Evolutionary conservation across 2,329 filamentous ascomycete species (phyloP).

Genomic region (Chaetomium sp.): DNA sequence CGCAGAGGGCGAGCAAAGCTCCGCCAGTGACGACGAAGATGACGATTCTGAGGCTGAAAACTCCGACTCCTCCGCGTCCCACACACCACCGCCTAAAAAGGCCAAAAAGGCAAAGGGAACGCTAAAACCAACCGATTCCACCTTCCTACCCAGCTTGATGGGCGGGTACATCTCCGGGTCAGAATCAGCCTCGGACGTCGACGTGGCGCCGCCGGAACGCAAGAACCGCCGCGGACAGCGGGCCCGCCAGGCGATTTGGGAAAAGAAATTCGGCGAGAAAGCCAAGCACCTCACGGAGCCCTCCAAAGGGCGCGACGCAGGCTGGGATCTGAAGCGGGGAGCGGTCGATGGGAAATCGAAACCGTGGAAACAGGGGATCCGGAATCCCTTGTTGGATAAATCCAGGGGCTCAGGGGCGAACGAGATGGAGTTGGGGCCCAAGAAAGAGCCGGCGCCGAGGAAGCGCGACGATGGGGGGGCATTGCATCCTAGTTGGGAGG

Average conservation of each 20-base stretch:
- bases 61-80: constrained; percentile 9
- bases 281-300: constrained; percentile 55
- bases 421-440: constrained; percentile 4
- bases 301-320: constrained; percentile 32
- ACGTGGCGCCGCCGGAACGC: constrained; percentile 47
- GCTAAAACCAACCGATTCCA: constrained; percentile 36
- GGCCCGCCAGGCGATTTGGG: constrained; percentile 70
- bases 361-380: constrained; percentile 40
- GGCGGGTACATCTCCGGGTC: constrained; percentile 74
- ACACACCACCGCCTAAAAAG: constrained; percentile 16
- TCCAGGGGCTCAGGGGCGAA: constrained; percentile 10
- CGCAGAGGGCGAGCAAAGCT: constrained; percentile 29
- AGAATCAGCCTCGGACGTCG: constrained; percentile 62
- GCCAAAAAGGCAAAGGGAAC: constrained; percentile 17
- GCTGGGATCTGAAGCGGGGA: constrained; percentile 53
- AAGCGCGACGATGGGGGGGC: constrained; percentile 33
- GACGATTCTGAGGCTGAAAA: constrained; percentile 11
- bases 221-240: constrained; percentile 74
- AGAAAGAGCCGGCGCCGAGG: constrained; percentile 13
- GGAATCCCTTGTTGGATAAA: constrained; percentile 26
- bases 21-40: constrained; percentile 18
- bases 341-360: constrained; percentile 44
- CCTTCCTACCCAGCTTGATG: constrained; percentile 70
- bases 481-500: constrained; percentile 60
- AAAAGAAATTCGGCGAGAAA: constrained; percentile 68